Base-by-base conservation (phyloP, 805 yeast genomes). In the Saturnispora zaruensis region DNA sequence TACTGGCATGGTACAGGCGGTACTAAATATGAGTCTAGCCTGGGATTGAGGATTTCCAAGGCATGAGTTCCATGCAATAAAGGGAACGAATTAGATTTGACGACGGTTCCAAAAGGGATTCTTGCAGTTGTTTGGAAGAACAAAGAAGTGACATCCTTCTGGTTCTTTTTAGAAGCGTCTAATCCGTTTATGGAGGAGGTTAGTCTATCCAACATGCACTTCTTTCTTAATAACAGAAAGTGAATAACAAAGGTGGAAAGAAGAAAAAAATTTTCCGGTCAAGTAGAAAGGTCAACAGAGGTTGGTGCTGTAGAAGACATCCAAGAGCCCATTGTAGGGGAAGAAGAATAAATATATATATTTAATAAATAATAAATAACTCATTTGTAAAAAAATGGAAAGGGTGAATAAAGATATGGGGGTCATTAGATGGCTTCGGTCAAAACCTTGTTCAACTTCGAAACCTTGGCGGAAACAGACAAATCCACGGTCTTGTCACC, bases 401-500 rank as follows among this genome's bases (percentile, higher is more conserved):
- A 36, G 13, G 13, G 40, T 36, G 40, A 36, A 18, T 36, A 20
- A 36, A 36, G 24, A 36, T 36, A 36, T 36, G 20, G 20, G 9
- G 40, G 40, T 18, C 40, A 36, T 74, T 84, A 91, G 71, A 90
- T 78, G 56, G 96, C 75, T 76, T 91, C 96, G 61, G 78, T 74
- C 68, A 93, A 81, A 60, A 84, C 81, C 71, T 85, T 81, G 85
- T 93, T 93, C 72, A 90, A 82, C 74, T 80, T 88, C 68, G 86
- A 75, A 66, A 93, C 81, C 78, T 84, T 89, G 66, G 86, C 70
- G 53, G 90, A 76, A 59, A 93, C 80, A 53, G 95, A 84, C 69
- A 91, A 78, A 73, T 93, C 99, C 62, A 89, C 96, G 56, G 98
- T 90, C 72, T 84, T 87, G 76, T 91, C 99, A 65, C 91, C 96